Conservation (phyloP, 345 rosid genomes). For the Eucalyptus virginea region DNA sequence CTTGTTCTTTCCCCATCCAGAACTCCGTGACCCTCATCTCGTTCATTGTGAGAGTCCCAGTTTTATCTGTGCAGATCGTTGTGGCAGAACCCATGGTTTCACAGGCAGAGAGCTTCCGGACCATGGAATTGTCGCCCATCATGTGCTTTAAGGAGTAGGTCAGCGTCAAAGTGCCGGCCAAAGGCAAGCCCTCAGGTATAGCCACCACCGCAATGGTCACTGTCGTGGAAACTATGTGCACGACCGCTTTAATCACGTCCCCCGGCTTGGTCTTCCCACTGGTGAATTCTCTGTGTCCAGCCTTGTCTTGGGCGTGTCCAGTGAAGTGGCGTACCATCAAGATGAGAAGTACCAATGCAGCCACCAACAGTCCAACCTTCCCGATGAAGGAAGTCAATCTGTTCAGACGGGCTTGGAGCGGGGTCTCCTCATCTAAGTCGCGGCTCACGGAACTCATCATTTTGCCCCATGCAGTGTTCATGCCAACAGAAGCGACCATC, state of each 20-base stretch:
- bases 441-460: slow-evolving; percentile 53
- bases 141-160: slow-evolving; percentile 75
- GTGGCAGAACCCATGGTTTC: slow-evolving; percentile 91
- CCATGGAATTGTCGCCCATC: slow-evolving; percentile 81
- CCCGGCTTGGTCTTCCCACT: slow-evolving; percentile 33
- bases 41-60: slow-evolving; percentile 70
- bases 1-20: slow-evolving; percentile 42
- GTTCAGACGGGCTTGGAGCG: slow-evolving; percentile 51
- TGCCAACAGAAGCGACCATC: slow-evolving; percentile 62
- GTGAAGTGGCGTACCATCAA: slow-evolving; percentile 61
- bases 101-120: slow-evolving; percentile 67
- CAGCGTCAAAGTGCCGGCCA: slow-evolving; percentile 71
- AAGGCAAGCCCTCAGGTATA: slow-evolving; percentile 70
- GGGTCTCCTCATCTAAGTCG: slow-evolving; percentile 44
- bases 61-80: slow-evolving; percentile 62
- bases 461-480: slow-evolving; percentile 67
- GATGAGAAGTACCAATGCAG: slow-evolving; percentile 55
- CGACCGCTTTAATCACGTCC: slow-evolving; percentile 43
- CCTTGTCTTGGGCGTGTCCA: slow-evolving; percentile 39
- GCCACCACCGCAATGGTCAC: slow-evolving; percentile 71
- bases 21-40: slow-evolving; percentile 54
- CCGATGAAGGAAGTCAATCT: slow-evolving; percentile 58
- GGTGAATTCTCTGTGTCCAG: slow-evolving; percentile 26
- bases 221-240: slow-evolving; percentile 52
- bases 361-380: slow-evolving; percentile 50